Base-by-base conservation (phyloP, 495 filamentous ascomycete genomes). In the Penicillium lagena region DNA sequence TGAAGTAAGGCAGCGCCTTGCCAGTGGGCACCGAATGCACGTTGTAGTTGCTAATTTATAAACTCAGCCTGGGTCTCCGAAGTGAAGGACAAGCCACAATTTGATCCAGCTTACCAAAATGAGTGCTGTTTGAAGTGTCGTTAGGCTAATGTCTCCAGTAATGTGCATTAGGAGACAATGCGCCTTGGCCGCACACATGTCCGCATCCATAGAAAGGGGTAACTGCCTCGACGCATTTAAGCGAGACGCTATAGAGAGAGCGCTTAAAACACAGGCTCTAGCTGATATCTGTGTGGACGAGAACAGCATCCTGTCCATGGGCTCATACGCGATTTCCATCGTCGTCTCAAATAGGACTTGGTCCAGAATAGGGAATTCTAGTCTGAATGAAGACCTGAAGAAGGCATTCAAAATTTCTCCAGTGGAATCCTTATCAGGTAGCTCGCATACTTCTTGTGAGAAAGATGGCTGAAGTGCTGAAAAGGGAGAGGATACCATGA, bases 81-180 rank as follows among this genome's bases (percentile, higher is more conserved):
- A 10, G 10, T 15, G 27, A 8, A n/a, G n/a, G n/a, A 27, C 6
- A 38, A 10, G 12, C 7, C 11, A 12, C 35, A 14, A 13, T 15
- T 1, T 3, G 8, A 32, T 39, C n/a, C 52, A n/a, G n/a, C n/a
- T 39, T 15, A 55, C 52, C 41, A 55, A 37, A 5, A 55, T 7
- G 1, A 55, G 12, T 38, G 35, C 35, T 14, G 47, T 40, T 22
- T 55, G 37, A 7, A 55, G 52, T 13, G 44, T 55, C 7, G 29
- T 1, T 22, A 51, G 29, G 14, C 34, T 45, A 9, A 4, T 38
- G 37, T 48, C 33, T 12, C 13, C 37, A 15, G 29, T 5, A 1
- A 55, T 9, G 7, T 32, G 10, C 10, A 32, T 10, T 6, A 55
- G 22, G 7, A 51, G 40, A 37, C 1, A 27, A 28, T 48, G 29